Evolutionary conservation across 129 eudicot species (phyloP).

Genomic region (Flaveria brownii): DNA sequence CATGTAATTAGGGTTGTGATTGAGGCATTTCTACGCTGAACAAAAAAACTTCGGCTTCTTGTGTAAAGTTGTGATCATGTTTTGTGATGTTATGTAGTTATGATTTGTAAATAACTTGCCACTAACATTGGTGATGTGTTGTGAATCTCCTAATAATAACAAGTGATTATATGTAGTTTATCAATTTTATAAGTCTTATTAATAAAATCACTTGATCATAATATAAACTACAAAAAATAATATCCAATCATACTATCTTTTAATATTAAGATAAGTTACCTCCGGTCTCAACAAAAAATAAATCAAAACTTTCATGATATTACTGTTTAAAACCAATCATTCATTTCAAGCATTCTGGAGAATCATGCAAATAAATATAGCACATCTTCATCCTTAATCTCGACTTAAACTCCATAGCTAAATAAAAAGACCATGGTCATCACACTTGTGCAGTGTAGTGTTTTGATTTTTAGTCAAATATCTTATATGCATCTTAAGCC

Average conservation of each 20-base stretch:
- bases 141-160: conserved; percentile 23
- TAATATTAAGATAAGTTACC: neutral
- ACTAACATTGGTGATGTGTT: conserved; percentile 15
- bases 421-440: too few species aligned
- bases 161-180: neutral
- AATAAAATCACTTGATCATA: neutral
- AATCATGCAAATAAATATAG: too few species aligned
- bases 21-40: conserved; percentile 13
- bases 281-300: conserved; percentile 4
- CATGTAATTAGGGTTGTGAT: conserved; percentile 34
- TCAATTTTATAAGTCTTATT: neutral
- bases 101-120: conserved; percentile 29
- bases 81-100: conserved; percentile 7
- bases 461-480: neutral
- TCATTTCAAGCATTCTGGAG: too few species aligned
- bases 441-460: neutral
- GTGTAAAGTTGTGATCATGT: conserved; percentile 43
- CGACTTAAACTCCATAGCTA: too few species aligned
- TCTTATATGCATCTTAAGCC: neutral
- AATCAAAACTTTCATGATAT: conserved; percentile 1
- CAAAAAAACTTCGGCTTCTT: conserved; percentile 9
- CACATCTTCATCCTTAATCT: too few species aligned
- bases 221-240: conserved; percentile 7
- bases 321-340: neutral
- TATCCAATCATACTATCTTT: conserved; percentile 9